Conservation (phyloP, 768 basidiomycete species). For the Hirschioporus abietinus region DNA sequence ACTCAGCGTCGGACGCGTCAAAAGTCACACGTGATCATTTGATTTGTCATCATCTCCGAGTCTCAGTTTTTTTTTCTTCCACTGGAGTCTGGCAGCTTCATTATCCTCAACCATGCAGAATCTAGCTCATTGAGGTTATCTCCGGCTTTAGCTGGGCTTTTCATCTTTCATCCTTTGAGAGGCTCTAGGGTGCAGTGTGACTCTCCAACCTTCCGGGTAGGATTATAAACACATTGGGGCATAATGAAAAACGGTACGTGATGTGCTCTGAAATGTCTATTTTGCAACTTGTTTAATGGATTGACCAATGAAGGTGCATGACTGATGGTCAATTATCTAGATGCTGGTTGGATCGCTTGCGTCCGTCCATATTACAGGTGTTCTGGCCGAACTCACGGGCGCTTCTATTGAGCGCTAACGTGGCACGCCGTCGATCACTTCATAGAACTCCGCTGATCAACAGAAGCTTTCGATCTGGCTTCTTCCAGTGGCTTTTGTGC, state of each 20-base stretch:
- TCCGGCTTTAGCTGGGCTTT: too few species aligned
- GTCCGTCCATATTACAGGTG: too few species aligned
- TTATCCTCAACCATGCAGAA: background rate
- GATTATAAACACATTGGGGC: too few species aligned
- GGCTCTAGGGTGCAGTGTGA: too few species aligned
- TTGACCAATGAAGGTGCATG: background rate
- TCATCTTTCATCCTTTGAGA: too few species aligned
- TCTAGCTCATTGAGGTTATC: too few species aligned
- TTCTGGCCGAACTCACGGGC: background rate
- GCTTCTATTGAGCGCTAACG: background rate
- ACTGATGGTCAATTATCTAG: background rate
- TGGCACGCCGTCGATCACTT: background rate
- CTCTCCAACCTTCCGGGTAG: too few species aligned
- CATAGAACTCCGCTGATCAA: background rate
- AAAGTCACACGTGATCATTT: background rate
- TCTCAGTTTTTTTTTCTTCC: too few species aligned
- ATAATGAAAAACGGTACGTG: too few species aligned
- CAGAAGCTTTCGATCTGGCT: background rate
- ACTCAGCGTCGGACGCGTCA: too few species aligned
- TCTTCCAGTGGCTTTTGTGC: background rate
- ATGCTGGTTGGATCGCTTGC: background rate
- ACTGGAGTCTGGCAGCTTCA: too few species aligned
- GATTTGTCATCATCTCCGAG: background rate
- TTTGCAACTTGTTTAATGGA: background rate
- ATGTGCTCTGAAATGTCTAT: too few species aligned